Base-by-base conservation (phyloP, 495 filamentous ascomycete genomes). In the Zalerion maritima region DNA sequence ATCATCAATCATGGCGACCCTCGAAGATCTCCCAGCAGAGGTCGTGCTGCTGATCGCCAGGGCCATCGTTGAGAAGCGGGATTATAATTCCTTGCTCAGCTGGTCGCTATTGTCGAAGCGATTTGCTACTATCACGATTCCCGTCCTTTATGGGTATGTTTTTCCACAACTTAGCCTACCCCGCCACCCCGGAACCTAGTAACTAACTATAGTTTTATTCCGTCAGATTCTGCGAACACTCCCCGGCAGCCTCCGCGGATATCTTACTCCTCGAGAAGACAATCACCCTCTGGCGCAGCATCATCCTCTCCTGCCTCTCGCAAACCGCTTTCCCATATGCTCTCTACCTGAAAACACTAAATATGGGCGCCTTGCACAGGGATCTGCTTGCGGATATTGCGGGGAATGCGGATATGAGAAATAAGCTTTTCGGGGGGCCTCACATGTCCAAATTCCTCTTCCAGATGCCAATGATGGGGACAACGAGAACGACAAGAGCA, bases 271-370 rank as follows among this genome's bases (percentile, higher is more conserved):
- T 34, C 12, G 21, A 35, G 14, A 38, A 36, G 28, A 8, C 29
- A 15, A 65, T 71, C 9, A 56, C 67, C 3, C 50, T 79, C 19
- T 85, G 81, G 81, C 62, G 67, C 19, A 74, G 74, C 5, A 66
- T 84, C 28, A 65, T 80, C 30, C 52, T 71, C 5, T 85, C 80
- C 2, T 72, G 72, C 35, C 30, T 78, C 17, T 67, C 61, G 7
- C 49, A 60, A 36, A 81, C 79, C 0, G 51, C 65, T 17, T 77
- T 70, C 35, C 76, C 76, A 0, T 85, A 87, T 39, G 76, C 69
- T 41, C 58, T 62, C 18, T 82, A 77, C 47, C 65, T 83, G 24
- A 69, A 68, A 17, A 45, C 57, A 14, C 51, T 87, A 16, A 65
- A 75, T 39, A 55, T 82, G 1, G 50, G 66, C 34, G 71, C 74